Evolutionary conservation across 169 alveolate species (phyloP).

Genomic region (Plasmodium relictum): DNA sequence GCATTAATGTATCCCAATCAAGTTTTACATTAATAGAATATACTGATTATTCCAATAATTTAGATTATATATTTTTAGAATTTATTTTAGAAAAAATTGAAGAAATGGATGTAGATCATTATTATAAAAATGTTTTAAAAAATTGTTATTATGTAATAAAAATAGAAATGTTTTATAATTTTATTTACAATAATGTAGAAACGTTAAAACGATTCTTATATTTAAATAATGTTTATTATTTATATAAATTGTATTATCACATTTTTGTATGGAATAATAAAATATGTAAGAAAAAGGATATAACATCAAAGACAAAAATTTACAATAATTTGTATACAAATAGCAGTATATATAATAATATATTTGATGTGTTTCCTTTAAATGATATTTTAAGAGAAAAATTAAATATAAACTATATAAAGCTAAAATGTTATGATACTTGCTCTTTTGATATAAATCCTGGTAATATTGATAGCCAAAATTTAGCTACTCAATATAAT

Average conservation of each 20-base stretch:
- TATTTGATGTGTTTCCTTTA: conserved; percentile 25
- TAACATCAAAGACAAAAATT: not conserved
- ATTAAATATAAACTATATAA: conserved; percentile 17
- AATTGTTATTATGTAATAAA: conserved; percentile 75
- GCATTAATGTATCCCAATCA: conserved; percentile 19
- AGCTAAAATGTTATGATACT: conserved; percentile 3
- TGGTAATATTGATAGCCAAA: not conserved
- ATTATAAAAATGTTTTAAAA: conserved; percentile 36
- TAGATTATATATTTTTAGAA: conserved; percentile 46
- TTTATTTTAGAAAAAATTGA: conserved; percentile 47
- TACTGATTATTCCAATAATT: conserved; percentile 14
- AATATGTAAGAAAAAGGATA: not conserved
- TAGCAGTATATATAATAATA: conserved; percentile 7
- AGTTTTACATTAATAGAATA: conserved; percentile 52
- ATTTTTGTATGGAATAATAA: conserved; percentile 57
- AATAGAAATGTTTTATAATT: conserved; percentile 72
- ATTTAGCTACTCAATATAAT: not conserved
- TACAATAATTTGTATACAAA: not conserved
- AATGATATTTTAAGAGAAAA: conserved; percentile 45
- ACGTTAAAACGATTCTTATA: conserved; percentile 39
- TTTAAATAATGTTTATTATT: conserved; percentile 48
- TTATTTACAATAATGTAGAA: conserved; percentile 40
- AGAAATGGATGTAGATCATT: conserved; percentile 41
- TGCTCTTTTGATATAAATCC: not conserved
- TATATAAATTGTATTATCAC: conserved; percentile 66